Evolutionary conservation across 2,329 filamentous ascomycete species (phyloP), one percentile per base, ranked within the genome.

Genomic region (Calonectria hongkongensis): DNA sequence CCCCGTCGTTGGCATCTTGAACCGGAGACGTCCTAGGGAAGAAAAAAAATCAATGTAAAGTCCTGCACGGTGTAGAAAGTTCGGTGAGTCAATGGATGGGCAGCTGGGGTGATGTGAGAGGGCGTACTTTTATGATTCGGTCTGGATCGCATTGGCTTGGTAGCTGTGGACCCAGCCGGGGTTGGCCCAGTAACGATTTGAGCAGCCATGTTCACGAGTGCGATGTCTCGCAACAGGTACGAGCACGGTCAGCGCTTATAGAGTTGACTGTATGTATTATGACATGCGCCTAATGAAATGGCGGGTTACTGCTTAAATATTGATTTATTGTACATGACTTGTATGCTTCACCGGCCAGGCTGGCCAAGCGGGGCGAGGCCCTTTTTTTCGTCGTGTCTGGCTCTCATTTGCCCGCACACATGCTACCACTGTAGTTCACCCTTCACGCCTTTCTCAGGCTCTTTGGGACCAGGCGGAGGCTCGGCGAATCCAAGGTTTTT

Each of bases 401-500:
- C 70, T 76, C 75, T 76, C 72, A 80, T 80, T 80, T 80, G 79
- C 69, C 71, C 74, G 43, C 39, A 25, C 43, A 21, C 48, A 56
- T 30, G 67, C 72, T 79, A 85, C 84, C 84, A 84, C 45, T 78
- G 78, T 58, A 85, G 74, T 71, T 85, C 83, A 58, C 83, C 84
- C 75, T 85, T 85, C 72, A 81, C 79, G 54, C 79, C 80, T 66
- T 81, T 83, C 77, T 84, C 81, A 21, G 82, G 76, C 56, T 80
- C 75, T 70, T 72, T 79, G 73, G 78, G 74, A 66, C 74, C 70
- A 27, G 77, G 74, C 72, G 75, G 70, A 68, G 77, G 73, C 58
- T 82, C 80, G 56, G 87, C 79, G 79, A 98, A 97, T 0, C 97
- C 97, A 48, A 99, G 87, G 81, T 99, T 99, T 84, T 94, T 95